phyloP scores from a whole-genome alignment of 1,284 basidiomycete genomes.

The Xanthoconium separans region DNA sequence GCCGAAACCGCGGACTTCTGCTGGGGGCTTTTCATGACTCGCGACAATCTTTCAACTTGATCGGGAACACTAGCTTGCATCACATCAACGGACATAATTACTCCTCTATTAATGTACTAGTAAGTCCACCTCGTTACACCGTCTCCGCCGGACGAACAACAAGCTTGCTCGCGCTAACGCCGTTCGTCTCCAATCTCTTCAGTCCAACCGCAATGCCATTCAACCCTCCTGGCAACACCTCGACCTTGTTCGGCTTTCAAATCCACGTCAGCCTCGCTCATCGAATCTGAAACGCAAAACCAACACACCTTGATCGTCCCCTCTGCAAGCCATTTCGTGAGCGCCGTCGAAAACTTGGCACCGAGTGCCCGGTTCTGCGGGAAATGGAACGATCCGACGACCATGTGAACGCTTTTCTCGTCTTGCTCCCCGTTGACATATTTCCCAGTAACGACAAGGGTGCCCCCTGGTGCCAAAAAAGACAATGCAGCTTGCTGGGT shows the following conservation, averaged over 20 bases:
- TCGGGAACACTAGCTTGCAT: background rate
- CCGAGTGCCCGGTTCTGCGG: constrained; percentile 14
- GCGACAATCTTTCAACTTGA: too few relatives aligned
- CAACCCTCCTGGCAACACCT: constrained; percentile 20
- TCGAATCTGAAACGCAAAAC: background rate
- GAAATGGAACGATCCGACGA: constrained; percentile 6
- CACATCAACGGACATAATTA: background rate
- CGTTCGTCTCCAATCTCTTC: constrained; percentile 8
- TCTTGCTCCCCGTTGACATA: constrained; percentile 4
- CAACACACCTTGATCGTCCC: constrained; percentile 19
- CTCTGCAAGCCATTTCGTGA: constrained; percentile 20
- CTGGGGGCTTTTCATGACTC: too few relatives aligned
- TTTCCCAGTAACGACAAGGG: constrained; percentile 6
- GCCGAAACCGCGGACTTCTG: too few relatives aligned
- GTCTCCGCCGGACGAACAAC: constrained; percentile 21
- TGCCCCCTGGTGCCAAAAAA: constrained; percentile 13
- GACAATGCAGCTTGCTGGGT: constrained; percentile 9
- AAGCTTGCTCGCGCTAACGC: constrained; percentile 19
- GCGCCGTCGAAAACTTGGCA: constrained; percentile 5
- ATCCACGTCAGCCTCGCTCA: background rate
- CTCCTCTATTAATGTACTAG: too few relatives aligned
- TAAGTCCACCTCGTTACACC: background rate
- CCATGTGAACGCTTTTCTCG: constrained; percentile 4
- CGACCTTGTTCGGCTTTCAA: constrained; percentile 15
- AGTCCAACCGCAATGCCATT: constrained; percentile 11